Evolutionary conservation across 1,284 basidiomycete species (phyloP), one percentile per base, ranked within the genome.

Genomic region (Schizophyllum commune): DNA sequence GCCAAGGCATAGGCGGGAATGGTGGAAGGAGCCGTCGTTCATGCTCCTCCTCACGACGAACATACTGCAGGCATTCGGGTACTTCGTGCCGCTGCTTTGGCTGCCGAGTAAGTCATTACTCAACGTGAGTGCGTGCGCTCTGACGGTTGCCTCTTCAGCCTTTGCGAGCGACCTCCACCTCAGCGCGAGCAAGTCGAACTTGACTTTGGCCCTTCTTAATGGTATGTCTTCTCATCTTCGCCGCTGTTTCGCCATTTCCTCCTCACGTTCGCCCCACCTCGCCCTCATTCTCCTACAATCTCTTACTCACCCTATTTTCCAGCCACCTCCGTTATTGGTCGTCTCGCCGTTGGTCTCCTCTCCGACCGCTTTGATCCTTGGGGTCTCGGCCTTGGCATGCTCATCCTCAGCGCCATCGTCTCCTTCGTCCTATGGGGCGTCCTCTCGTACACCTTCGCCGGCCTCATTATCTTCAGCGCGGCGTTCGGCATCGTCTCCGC

Each of bases 381-480:
- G 70, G 54, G 69, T 1, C 65, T 78, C 32, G 75, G 72, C 0
- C 56, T 74, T 6, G 54, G 58, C 4, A 73, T 67, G 0, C 68
- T 76, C 22, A 15, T 68, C 1, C 62, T 63, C 0, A 70, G 72
- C 3, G 73, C 73, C 0, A 47, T 74, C 13, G 65, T 68, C 11
- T 74, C 73, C 0, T 75, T 78, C 63, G 58, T 78, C 13, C 65
- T 78, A 1, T 79, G 76, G 77, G 77, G 77, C 6, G 65, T 77
- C 0, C 58, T 74, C 0, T 73, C 75, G 1, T 68, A 69, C 39
- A 68, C 68, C 1, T 68, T 77, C 15, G 69, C 69, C 0, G 75
- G 74, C 0, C 63, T 77, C 1, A 60, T 77, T 0, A 65, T 67
- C 0, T 79, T 75, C 54, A 69, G 72, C 1, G 58, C 77, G 11